Evolutionary conservation across 2,329 filamentous ascomycete species (phyloP).

Genomic region (Claviceps citrina): DNA sequence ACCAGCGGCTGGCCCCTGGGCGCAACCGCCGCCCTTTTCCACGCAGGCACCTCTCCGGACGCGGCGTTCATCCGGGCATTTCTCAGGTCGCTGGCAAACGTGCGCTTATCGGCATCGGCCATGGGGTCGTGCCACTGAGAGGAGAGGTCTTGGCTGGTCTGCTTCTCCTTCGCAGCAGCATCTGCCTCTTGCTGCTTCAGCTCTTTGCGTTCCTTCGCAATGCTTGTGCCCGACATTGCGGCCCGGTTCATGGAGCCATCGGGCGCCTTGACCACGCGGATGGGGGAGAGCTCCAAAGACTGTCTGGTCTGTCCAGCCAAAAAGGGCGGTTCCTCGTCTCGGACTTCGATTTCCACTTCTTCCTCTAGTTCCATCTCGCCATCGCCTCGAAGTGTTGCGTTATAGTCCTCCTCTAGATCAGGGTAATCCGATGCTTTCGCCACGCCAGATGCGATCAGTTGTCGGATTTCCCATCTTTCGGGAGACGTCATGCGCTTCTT

Average conservation of each 20-base stretch:
- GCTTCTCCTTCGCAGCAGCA: constrained; percentile 53
- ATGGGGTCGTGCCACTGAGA: constrained; percentile 96
- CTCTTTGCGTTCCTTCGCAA: constrained; percentile 84
- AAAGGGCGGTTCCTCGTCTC: constrained; percentile 93
- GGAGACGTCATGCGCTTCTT: constrained; percentile 94
- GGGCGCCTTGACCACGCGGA: constrained; percentile 90
- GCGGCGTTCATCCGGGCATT: constrained; percentile 46
- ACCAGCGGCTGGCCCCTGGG: constrained; percentile 65
- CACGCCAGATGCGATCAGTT: constrained; percentile 88
- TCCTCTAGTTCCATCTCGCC: constrained; percentile 84
- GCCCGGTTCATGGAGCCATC: constrained; percentile 96
- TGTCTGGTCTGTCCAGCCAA: constrained; percentile 92
- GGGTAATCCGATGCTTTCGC: constrained; percentile 88
- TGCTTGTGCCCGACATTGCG: constrained; percentile 77
- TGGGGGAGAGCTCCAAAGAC: constrained; percentile 84
- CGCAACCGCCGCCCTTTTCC: constrained; percentile 67
- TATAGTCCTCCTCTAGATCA: constrained; percentile 85
- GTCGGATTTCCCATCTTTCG: constrained; percentile 93
- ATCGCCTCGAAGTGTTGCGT: constrained; percentile 72
- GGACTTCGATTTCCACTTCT: constrained; percentile 92
- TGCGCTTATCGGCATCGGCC: constrained; percentile 67
- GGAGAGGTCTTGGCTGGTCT: constrained; percentile 62
- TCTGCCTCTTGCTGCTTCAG: constrained; percentile 77
- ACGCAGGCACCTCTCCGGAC: constrained; percentile 66
- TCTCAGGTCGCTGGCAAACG: constrained; percentile 79